Evolutionary conservation across 345 rosid genomes (phyloP), one percentile per base, ranked within the genome.

Genomic region (Aquilaria sinensis): DNA sequence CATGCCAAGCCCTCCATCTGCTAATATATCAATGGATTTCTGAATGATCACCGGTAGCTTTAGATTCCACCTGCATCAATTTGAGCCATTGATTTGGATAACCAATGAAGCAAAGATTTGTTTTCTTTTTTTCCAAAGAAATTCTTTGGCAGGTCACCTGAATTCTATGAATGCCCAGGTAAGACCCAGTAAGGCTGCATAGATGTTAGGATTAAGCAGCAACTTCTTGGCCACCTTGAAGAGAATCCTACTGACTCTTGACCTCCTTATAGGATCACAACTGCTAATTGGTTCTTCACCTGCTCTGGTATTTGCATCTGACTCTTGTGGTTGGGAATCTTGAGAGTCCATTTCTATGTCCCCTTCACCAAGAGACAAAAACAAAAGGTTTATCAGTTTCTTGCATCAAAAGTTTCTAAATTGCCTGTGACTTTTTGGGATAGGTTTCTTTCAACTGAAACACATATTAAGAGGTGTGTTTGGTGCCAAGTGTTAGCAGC

Each of bases 1-100:
- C 97, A 93, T 93, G 13, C 96, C 98, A 63, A 90, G 90, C 58
- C 98, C 97, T 73, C 98, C 97, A 62, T 60, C 74, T 41, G 97
- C 80, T 57, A 90, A 14, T 75, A 93, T 75, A 31, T n/a, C 37
- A 63, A 90, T 85, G 6, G 95, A 93, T 68, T 86, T 77, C 47
- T 77, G 77, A 12, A 90, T 58, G 67, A 93, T 76, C 53, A 51
- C 81, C 10, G 96, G 98, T 75, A 93, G 14, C 55, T 86, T 72
- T 56, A 88, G 68, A 47, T 75, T 79, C 85, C 86, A 85, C 73
- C 96, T 90, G 56, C 62, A 65, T 72, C 31, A 68, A 32, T 15
- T 57, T 52, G 16, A 51, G 14, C 15, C 47, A 15, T 66, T 11
- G 2, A 3, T 56, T 52, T 53, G 16, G 31, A 16, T 29, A 15